A percentile compares a stretch with the other conserved stretches of the same genome.
phyloP scores from a whole-genome alignment of 192 early-diverging fungal species.

The Backusella circina region DNA sequence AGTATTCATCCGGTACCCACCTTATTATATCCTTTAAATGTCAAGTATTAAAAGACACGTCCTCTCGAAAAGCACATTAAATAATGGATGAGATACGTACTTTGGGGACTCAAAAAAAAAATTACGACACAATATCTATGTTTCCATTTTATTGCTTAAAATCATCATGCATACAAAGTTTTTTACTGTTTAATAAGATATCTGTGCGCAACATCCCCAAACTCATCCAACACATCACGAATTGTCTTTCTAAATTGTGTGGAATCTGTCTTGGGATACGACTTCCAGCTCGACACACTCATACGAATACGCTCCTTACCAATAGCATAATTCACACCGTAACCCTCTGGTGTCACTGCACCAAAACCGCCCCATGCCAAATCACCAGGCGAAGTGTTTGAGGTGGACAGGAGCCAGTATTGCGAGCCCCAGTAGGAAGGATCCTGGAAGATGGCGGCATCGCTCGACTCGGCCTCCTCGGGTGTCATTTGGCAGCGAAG shows the following conservation, averaged over 20 bases:
- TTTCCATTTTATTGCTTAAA: not conserved
- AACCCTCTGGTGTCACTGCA: conserved; percentile 79
- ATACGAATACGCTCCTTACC: conserved; percentile 65
- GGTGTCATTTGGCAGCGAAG: conserved; percentile 66
- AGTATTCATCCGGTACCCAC: too few relatives aligned
- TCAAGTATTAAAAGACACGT: too few relatives aligned
- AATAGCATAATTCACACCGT: conserved; percentile 84
- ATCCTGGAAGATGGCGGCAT: conserved; percentile 77
- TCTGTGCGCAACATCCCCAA: conserved; percentile 34
- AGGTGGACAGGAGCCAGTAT: conserved; percentile 80
- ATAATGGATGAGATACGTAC: too few relatives aligned
- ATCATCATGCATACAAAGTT: not conserved
- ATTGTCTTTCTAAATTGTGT: conserved; percentile 62
- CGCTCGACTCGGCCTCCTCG: conserved; percentile 50
- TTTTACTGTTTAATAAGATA: conserved; percentile 13
- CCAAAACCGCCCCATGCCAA: conserved; percentile 81
- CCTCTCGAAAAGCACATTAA: too few relatives aligned
- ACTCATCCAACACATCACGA: conserved; percentile 54
- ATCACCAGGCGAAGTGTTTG: conserved; percentile 73
- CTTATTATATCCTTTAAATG: too few relatives aligned
- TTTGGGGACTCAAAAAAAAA: too few relatives aligned
- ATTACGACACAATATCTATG: not conserved
- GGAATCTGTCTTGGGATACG: conserved; percentile 40
- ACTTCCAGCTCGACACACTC: conserved; percentile 58
- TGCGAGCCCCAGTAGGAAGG: conserved; percentile 73